These are phyloP conservation scores for Ceratocystis eucalypticola DNA, from an alignment of 2,329 filamentous ascomycete genomes.

Conservation along the genomic window DNA sequence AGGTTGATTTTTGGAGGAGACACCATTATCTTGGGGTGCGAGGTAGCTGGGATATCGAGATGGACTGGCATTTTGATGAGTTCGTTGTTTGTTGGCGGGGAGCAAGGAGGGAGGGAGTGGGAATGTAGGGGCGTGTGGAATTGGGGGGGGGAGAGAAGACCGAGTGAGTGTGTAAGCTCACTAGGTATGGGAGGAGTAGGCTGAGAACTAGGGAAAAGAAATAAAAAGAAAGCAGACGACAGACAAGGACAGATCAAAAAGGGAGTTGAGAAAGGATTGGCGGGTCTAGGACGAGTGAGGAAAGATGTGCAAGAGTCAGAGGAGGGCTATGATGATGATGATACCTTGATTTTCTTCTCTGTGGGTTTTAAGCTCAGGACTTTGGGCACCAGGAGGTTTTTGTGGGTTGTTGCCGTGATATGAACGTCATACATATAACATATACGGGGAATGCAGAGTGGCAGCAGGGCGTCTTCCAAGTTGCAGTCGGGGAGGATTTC, in stretches of 20 bases:
- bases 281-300: not conserved
- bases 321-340: not conserved
- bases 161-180: not conserved
- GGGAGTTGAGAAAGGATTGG: constrained; percentile 2
- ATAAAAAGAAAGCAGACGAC: not conserved
- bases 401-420: not conserved
- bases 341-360: constrained; percentile 2
- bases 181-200: not conserved
- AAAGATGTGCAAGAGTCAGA: constrained; percentile 5
- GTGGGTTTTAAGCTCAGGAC: not conserved
- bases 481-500: not conserved
- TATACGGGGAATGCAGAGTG: not conserved
- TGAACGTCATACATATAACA: constrained; percentile 1
- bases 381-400: not conserved
- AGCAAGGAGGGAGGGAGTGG: not conserved
- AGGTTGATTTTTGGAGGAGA: constrained; percentile 45
- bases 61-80: constrained; percentile 31
- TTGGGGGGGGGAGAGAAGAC: not conserved
- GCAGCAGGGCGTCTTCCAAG: not conserved
- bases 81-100: constrained; percentile 12
- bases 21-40: constrained; percentile 39
- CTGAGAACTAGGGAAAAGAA: constrained; percentile 3
- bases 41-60: constrained; percentile 33
- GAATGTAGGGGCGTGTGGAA: constrained; percentile 1
- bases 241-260: not conserved